A percentile compares a stretch with the other conserved stretches of the same genome.
Evolutionary conservation across 208 protist species (phyloP).

Genomic region (Naegleria lovaniensis): DNA sequence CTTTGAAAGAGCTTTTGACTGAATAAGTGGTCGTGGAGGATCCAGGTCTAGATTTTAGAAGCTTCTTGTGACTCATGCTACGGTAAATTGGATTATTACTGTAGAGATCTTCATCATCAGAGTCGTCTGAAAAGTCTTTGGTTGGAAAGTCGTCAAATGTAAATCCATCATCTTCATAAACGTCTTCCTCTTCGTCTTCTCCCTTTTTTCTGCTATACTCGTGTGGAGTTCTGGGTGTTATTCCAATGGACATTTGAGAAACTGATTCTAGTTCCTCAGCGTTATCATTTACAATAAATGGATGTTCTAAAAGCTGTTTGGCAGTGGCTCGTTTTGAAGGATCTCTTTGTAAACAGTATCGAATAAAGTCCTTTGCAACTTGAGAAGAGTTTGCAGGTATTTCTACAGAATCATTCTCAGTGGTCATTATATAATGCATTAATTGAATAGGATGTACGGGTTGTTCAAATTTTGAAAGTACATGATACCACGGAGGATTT

Average conservation of each 20-base stretch:
- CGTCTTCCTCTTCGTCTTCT: not conserved
- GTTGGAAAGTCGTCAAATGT: not conserved
- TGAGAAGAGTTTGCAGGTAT: conserved; percentile 54
- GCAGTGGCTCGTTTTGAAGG: conserved; percentile 56
- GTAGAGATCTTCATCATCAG: not conserved
- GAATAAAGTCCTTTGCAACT: conserved; percentile 60
- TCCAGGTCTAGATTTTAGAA: not conserved
- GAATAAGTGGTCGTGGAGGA: not conserved
- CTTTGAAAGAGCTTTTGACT: not conserved
- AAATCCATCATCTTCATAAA: not conserved
- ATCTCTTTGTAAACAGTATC: conserved; percentile 54
- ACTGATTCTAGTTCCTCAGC: not conserved
- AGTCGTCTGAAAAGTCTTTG: not conserved
- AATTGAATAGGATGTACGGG: conserved; percentile 51
- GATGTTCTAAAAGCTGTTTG: conserved; percentile 59
- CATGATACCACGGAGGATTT: conserved; percentile 58
- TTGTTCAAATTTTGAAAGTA: conserved; percentile 48
- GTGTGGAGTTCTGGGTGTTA: not conserved
- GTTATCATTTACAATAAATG: conserved; percentile 42
- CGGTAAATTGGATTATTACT: not conserved
- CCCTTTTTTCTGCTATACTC: not conserved
- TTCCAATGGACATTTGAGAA: not conserved
- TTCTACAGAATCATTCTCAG: conserved; percentile 50
- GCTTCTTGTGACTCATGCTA: not conserved
- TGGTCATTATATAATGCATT: not conserved